phyloP scores from a whole-genome alignment of 2,329 filamentous ascomycete species.

The Ophiostoma montium region DNA sequence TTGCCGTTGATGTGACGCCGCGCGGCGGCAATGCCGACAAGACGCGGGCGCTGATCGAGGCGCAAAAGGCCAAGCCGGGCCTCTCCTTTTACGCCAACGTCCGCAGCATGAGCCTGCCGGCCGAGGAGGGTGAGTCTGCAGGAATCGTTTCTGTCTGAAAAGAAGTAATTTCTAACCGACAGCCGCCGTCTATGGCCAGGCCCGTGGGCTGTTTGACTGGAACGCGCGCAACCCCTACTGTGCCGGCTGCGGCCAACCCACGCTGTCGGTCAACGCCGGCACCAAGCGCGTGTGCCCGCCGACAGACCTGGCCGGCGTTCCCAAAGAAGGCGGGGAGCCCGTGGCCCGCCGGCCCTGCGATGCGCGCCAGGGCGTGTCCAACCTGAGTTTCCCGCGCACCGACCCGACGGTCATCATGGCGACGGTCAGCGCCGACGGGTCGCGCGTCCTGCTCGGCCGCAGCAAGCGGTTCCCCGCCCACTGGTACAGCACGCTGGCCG shows the following conservation, averaged over 20 bases:
- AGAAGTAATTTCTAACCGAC: constrained; percentile 1
- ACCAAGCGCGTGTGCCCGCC: constrained; percentile 71
- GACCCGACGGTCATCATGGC: constrained; percentile 95
- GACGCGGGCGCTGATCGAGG: constrained; percentile 38
- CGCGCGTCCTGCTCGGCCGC: constrained; percentile 68
- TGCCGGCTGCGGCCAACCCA: constrained; percentile 72
- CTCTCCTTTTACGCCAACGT: constrained; percentile 50
- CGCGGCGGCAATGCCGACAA: constrained; percentile 46
- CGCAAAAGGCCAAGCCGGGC: constrained; percentile 40
- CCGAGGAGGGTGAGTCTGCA: constrained; percentile 34
- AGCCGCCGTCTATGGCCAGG: constrained; percentile 87
- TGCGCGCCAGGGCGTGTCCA: constrained; percentile 74
- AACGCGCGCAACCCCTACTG: constrained; percentile 88
- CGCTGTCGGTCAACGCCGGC: constrained; percentile 63
- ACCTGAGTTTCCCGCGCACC: constrained; percentile 81
- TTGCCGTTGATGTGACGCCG: constrained; percentile 79
- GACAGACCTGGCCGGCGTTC: constrained; percentile 42
- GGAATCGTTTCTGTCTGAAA: background rate
- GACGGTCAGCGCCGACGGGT: constrained; percentile 67
- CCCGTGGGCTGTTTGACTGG: constrained; percentile 83
- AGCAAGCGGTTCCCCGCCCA: constrained; percentile 68
- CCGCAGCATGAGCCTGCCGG: constrained; percentile 28
- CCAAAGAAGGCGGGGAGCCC: constrained; percentile 29
- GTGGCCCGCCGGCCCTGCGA: constrained; percentile 55
- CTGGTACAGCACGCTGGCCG: constrained; percentile 83